Evolutionary conservation across 2,329 filamentous ascomycete species (phyloP), one percentile per base, ranked within the genome.

Genomic region (Colletotrichum abscissum): DNA sequence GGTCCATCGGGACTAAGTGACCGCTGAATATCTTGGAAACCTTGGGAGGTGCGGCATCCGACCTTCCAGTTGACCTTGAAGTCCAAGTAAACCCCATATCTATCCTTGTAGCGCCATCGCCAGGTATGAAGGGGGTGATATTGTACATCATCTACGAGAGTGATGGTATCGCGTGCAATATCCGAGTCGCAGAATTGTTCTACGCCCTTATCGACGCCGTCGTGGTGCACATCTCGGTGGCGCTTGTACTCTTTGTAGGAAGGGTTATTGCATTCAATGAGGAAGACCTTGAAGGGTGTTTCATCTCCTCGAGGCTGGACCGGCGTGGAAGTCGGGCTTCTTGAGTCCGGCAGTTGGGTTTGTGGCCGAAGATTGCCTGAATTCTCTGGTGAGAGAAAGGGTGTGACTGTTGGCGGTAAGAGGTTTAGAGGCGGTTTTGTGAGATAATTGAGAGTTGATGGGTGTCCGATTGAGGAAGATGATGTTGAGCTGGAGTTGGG

Each of bases 311-410:
- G 28, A 12, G 11, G 19, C 4, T 19, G 19, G 4, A 22, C 46
- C 2, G 4, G 28, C 12, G n/a, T 14, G 11, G 6, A 24, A 19
- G 6, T 26, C 24, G 8, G 6, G 12, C 19, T 60, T 63, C 28
- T 81, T 75, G 0, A 76, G 28, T 3, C 88, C 75, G 58, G 87
- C 77, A 42, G 5, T 42, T 42, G 38, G 14, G 16, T 42, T 19
- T 19, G 38, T 42, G 38, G 38, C 38, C 2, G 6, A 16, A 19
- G 16, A 42, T 19, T 19, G 16, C 38, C 14, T 19, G 38, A 3
- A 3, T 3, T 42, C 16, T 42, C 38, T 7, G 6, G 16, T 42
- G 38, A 19, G 16, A 19, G 14, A 1, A 42, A 42, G 16, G 38
- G 14, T 7, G 38, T 19, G 16, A 16, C 38, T 42, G 14, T 5